Evolutionary conservation across 2,329 filamentous ascomycete species (phyloP).

Genomic region (Shiraia sp.): DNA sequence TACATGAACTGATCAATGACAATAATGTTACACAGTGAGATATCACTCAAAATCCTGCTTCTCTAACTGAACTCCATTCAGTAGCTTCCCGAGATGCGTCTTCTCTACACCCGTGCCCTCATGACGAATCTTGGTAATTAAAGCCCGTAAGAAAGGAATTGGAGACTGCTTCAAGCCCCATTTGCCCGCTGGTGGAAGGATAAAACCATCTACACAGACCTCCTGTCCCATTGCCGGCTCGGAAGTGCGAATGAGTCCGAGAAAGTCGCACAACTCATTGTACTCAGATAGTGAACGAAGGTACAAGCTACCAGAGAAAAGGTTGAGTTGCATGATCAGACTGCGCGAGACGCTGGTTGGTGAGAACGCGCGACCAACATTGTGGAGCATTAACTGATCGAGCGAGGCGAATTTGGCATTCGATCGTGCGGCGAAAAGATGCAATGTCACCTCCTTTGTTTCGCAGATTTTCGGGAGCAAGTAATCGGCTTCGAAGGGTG

Average conservation of each 20-base stretch:
- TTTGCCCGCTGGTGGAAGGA: slow-evolving; percentile 29
- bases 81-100: slow-evolving; percentile 51
- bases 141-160: slow-evolving; percentile 46
- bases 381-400: slow-evolving; percentile 54
- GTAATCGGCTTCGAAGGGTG: slow-evolving; percentile 62
- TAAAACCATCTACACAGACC: slow-evolving; percentile 42
- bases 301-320: slow-evolving; percentile 72
- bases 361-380: slow-evolving; percentile 27
- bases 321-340: slow-evolving; percentile 58
- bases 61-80: slow-evolving; percentile 47
- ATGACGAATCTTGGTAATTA: slow-evolving; percentile 37
- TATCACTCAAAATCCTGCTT: too few relatives aligned
- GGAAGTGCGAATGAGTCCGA: slow-evolving; percentile 52
- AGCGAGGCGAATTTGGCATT: slow-evolving; percentile 43
- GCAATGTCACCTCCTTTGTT: slow-evolving; percentile 48
- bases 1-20: too few relatives aligned
- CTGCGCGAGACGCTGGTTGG: slow-evolving; percentile 16
- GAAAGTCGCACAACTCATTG: slow-evolving; percentile 51
- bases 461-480: slow-evolving; percentile 49
- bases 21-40: too few relatives aligned
- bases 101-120: slow-evolving; percentile 46
- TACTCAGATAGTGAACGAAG: slow-evolving; percentile 61
- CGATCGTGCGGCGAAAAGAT: slow-evolving; percentile 58
- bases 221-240: slow-evolving; percentile 20
- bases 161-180: slow-evolving; percentile 47